Evolutionary conservation across 2,329 filamentous ascomycete species (phyloP), one percentile per base, ranked within the genome.

Genomic region (Aphanocladium album): DNA sequence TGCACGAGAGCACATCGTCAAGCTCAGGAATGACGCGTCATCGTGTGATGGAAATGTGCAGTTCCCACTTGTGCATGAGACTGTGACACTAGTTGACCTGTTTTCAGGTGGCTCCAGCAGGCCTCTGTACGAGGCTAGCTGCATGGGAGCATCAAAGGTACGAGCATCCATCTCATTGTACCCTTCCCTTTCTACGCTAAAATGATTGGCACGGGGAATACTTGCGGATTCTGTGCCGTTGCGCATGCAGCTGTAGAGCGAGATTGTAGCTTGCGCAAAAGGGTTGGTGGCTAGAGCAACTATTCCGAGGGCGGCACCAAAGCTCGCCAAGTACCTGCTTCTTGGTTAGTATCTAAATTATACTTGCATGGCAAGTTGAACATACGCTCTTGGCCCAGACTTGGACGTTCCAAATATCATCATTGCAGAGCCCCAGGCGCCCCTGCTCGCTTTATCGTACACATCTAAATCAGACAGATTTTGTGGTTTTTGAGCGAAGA

Each of bases 211-310:
- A 14, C 45, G 56, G 21, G 56, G 56, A 16, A 58, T 58, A n/a
- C 30, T 43, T 50, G 56, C 56, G 1, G 19, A 21, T 2, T 51
- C 56, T 3, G 37, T 41, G 3, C 56, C 56, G 46, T 41, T 41
- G 50, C 37, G 23, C 6, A 23, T 1, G 14, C 56, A 58, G 21
- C 25, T 51, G 12, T 51, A 58, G 2, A 58, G 33, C 12, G 56
- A 58, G 5, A 58, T 50, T 3, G 56, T 58, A 12, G 56, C 56
- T 23, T 58, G 56, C n/a, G 56, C 56, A 33, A 58, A 58, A 5
- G 56, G 56, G 27, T 58, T 46, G 8, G 46, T 30, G 12, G 35
- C 56, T 4, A 58, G n/a, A 5, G 30, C 14, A 8, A 58, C 21
- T 2, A 58, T 23, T 17, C 17, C 46, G 17, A 58, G 46, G 17